Evolutionary conservation across 768 basidiomycete genomes (phyloP).

Genomic region (Tylopilus plumbeoviolaceoides): DNA sequence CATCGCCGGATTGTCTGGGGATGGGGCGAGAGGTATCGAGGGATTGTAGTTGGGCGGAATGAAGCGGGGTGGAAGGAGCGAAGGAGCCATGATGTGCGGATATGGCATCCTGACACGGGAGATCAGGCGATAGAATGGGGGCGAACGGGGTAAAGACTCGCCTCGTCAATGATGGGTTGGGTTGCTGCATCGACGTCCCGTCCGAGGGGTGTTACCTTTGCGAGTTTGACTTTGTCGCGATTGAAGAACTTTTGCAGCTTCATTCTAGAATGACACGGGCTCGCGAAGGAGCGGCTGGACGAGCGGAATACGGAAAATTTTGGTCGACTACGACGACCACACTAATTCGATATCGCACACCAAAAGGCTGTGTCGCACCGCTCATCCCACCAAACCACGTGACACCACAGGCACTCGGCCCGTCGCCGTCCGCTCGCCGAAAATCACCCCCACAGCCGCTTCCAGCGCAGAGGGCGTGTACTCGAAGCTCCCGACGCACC

Average conservation of each 20-base stretch:
- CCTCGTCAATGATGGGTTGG: constrained; percentile 29
- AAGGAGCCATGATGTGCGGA: constrained; percentile 22
- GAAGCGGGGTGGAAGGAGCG: not conserved
- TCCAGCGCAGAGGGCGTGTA: constrained; percentile 51
- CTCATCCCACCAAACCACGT: constrained; percentile 13
- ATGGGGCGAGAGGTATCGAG: constrained; percentile 24
- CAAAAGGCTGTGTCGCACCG: constrained; percentile 20
- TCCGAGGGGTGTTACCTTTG: constrained; percentile 27
- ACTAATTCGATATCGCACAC: constrained; percentile 10
- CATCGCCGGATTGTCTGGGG: constrained; percentile 34
- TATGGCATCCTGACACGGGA: constrained; percentile 20
- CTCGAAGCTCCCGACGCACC: constrained; percentile 55
- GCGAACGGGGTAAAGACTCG: constrained; percentile 1
- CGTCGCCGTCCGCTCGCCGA: constrained; percentile 29
- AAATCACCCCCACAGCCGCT: constrained; percentile 40
- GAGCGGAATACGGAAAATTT: not conserved
- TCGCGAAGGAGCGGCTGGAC: not conserved
- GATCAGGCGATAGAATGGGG: not conserved
- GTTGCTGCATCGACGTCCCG: constrained; percentile 20
- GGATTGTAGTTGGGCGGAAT: not conserved
- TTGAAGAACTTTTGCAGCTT: constrained; percentile 53
- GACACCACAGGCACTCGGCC: constrained; percentile 19
- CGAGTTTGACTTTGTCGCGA: constrained; percentile 43
- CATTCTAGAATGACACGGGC: constrained; percentile 33
- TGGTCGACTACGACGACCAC: not conserved